Conservation (phyloP, 2,329 filamentous ascomycete species). For the Diaporthe sp. region DNA sequence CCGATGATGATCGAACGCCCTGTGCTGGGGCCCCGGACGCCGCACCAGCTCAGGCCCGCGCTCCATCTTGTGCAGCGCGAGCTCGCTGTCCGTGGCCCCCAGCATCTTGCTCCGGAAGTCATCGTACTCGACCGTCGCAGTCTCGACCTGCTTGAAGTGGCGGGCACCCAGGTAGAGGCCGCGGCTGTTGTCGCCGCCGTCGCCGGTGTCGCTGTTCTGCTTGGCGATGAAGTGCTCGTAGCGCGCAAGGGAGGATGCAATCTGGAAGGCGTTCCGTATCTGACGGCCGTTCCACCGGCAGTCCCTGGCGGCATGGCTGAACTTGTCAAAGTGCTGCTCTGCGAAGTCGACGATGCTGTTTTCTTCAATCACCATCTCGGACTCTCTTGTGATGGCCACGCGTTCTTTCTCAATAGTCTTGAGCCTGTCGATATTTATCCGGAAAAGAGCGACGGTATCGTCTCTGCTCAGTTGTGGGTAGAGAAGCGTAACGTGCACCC, state of each 20-base stretch:
- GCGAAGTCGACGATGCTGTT: slow-evolving; percentile 29
- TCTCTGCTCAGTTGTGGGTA: slow-evolving; percentile 45
- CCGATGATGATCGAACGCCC: background rate
- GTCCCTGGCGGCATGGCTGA: slow-evolving; percentile 37
- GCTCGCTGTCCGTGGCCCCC: background rate
- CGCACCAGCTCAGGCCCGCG: background rate
- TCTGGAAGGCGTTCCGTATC: slow-evolving; percentile 54
- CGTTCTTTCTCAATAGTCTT: slow-evolving; percentile 8
- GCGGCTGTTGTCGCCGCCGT: background rate
- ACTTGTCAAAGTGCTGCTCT: background rate
- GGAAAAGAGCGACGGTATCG: slow-evolving; percentile 38
- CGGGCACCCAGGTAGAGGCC: slow-evolving; percentile 38
- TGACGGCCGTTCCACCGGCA: slow-evolving; percentile 50
- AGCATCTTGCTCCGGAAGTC: slow-evolving; percentile 3
- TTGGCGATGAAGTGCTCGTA: background rate
- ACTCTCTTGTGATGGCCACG: slow-evolving; percentile 37
- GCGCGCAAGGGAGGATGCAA: slow-evolving; percentile 42
- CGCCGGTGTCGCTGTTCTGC: background rate
- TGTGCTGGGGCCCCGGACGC: background rate
- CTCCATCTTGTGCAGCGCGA: background rate
- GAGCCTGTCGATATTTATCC: slow-evolving; percentile 8
- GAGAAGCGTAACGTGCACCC: slow-evolving; percentile 50
- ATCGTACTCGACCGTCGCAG: slow-evolving; percentile 20
- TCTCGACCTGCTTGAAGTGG: slow-evolving; percentile 21
- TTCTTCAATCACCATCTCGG: background rate